Evolutionary conservation across 805 yeast genomes (phyloP), one percentile per base, ranked within the genome.

Genomic region (Candida wancherniae): DNA sequence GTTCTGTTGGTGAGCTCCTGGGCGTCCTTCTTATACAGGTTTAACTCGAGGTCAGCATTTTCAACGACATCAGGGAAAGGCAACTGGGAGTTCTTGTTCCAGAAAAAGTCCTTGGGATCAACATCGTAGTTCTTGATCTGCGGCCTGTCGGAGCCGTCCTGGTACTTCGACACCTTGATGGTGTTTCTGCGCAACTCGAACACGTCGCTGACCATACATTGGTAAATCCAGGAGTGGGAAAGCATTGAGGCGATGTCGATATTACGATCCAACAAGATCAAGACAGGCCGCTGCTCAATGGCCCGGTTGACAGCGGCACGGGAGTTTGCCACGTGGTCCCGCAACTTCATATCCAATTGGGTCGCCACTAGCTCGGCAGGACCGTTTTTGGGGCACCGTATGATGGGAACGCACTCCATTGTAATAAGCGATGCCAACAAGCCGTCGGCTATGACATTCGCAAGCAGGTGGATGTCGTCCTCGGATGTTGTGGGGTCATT

Each of bases 31-130:
- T 88, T 90, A 60, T 92, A 92, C 33, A 71, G 68, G 37, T 80
- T 76, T 38, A 88, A 68, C 37, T 86, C 97, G 16, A 70, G 60
- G 51, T 92, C 97, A 13, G 94, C 94, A 57, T 85, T 85, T 56
- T 92, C 98, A 19, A 94, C 98, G n/a, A 94, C 97, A 53, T 90
- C 97, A 1, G 98, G 98, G 67, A 92, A 92, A 22, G 98, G 97
- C 35, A 85, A 63, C 29, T 81, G 81, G 9, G 94, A 70, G 58
- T 92, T 88, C 39, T 71, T 69, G 40, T 60, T 63, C 98, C 98
- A 92, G 61, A 92, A 92, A 53, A 84, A 84, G 63, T 92, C 99
- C 35, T 75, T 74, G 17, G 95, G 95, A 48, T 90, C 98, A 26
- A 92, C 71, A 53, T 92, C 98, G 55, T 81, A 83, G 39, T 75